phyloP scores from a whole-genome alignment of 1,284 basidiomycete species.

The Flammula alnicola region DNA sequence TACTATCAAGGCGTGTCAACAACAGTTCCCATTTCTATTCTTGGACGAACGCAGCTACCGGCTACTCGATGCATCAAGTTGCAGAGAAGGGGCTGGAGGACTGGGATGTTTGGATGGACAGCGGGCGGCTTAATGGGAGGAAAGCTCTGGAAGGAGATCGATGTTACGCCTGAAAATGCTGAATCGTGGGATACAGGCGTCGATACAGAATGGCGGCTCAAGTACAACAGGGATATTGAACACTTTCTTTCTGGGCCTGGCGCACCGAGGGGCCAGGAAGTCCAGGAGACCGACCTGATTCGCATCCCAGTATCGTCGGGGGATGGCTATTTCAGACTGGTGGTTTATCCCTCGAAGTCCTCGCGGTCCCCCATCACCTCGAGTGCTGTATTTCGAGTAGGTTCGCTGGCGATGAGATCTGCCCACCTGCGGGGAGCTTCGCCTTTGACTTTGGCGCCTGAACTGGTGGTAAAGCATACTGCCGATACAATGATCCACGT shows the following conservation, averaged over 20 bases:
- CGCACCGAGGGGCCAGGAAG: background rate
- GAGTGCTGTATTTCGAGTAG: slow-evolving; percentile 1
- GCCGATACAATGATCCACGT: background rate
- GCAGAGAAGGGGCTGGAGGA: slow-evolving; percentile 5
- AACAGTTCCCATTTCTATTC: slow-evolving; percentile 1
- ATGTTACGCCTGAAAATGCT: background rate
- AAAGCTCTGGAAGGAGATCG: background rate
- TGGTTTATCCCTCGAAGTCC: background rate
- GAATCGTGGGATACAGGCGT: background rate
- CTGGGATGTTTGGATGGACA: slow-evolving; percentile 6
- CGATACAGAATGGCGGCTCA: background rate
- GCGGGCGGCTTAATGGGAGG: slow-evolving; percentile 2
- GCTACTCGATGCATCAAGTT: background rate
- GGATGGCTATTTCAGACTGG: slow-evolving; percentile 5
- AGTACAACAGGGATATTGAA: background rate
- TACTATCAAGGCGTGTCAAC: slow-evolving; percentile 9
- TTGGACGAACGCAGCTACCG: slow-evolving; percentile 3
- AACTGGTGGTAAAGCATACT: background rate
- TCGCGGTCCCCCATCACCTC: background rate
- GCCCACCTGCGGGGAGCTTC: background rate
- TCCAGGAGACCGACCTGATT: slow-evolving; percentile 5
- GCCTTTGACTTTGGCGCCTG: background rate
- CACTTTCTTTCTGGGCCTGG: background rate
- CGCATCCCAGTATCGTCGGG: too few species aligned
- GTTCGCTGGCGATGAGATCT: background rate